A percentile compares a stretch with the other conserved stretches of the same genome.
These are phyloP conservation scores for Globisporangium solare DNA, from an alignment of 352 stramenopile species.

Conservation along the genomic window DNA sequence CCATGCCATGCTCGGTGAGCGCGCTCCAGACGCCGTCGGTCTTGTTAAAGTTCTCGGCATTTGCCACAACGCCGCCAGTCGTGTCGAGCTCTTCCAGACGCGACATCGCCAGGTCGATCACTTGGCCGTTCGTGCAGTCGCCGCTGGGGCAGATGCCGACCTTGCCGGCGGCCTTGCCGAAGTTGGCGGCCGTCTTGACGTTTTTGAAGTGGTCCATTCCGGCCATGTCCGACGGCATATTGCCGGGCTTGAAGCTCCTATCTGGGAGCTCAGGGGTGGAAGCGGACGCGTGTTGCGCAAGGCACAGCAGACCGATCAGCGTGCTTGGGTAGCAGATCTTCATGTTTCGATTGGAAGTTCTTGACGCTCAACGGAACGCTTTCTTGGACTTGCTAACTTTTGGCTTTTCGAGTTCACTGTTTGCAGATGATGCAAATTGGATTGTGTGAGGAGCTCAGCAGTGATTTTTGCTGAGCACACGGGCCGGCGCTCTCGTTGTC, in stretches of 20 bases:
- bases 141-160: constrained; percentile 35
- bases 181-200: constrained; percentile 34
- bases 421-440: too few relatives aligned
- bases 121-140: constrained; percentile 15
- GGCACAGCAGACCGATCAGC: neutral
- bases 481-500: too few relatives aligned
- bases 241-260: constrained; percentile 3
- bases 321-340: neutral
- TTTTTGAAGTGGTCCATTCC: constrained; percentile 1
- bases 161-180: constrained; percentile 23
- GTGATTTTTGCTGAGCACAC: too few relatives aligned
- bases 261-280: neutral
- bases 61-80: constrained; percentile 6
- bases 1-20: constrained; percentile 11
- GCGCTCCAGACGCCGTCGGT: constrained; percentile 22
- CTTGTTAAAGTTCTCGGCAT: constrained; percentile 21
- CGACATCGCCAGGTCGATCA: constrained; percentile 10
- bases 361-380: too few relatives aligned
- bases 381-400: too few relatives aligned
- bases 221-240: neutral
- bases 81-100: constrained; percentile 28
- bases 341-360: constrained; percentile 4
- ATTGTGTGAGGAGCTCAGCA: too few relatives aligned
- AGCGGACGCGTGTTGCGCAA: neutral
- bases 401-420: too few relatives aligned